Base-by-base conservation (phyloP, 1,139 yeast species). In the Suhomyces atakaporum region DNA sequence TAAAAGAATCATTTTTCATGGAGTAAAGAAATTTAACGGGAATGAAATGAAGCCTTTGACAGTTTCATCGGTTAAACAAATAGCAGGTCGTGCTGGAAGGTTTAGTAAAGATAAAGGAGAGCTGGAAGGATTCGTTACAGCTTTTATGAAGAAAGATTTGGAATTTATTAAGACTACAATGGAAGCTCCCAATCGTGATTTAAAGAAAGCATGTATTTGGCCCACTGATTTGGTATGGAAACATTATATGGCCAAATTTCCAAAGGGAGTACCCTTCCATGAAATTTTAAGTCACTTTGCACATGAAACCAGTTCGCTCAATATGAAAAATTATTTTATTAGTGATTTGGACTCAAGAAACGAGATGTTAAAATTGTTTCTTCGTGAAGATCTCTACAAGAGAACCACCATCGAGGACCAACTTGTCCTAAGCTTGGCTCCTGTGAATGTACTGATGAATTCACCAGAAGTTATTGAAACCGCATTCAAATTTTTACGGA, bases 1-100 rank as follows among this genome's bases (percentile, higher is more conserved):
- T 46, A 79, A 81, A 43, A 66, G 98, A 39, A 77, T 92, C 11
- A 75, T 92, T 1, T 90, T 92, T 52, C 77, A 84, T 19, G 73
- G 82, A 0, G 68, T 77, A 16, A 60, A 58, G 34, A 94, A 92
- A 59, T 92, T 75, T 50, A 79, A 89, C 54, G 97, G 97, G 3
- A 56, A 54, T 12, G 63, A 61, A 14, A 61, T 70, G 45, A 62
- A 63, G 3, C 60, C 60, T 2, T 60, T 90, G 27, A 67, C 84
- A 0, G 65, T 75, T 3, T 82, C 95, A 0, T 81, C 83, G 38
- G 75, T 84, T 19, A 88, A 88, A 56, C 99, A 92, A 59, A 92
- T 92, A 45, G 97, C 95, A 2, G 99, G 99, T 1, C 70, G 99
- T 46, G 98, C 98, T 0, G 99, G 99, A 1, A 64, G 99, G 42